Base-by-base conservation (phyloP, 345 rosid genomes). In the Dovyalis caffra region DNA sequence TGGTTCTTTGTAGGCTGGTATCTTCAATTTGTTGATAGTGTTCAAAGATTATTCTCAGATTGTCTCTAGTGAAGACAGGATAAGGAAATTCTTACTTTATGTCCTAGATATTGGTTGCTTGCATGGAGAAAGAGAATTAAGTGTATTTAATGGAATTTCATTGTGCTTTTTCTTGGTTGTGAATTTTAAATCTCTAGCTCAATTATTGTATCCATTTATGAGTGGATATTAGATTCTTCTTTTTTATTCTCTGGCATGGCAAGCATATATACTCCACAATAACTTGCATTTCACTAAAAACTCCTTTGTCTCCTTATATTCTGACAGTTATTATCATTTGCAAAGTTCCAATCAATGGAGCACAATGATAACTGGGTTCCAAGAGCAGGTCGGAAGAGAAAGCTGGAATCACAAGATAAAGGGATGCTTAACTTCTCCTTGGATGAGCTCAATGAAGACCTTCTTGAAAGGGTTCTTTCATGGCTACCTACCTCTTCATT, bases 381-480 rank as follows among this genome's bases (percentile, higher is more conserved):
- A 31, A 80, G 76, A 70, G 38, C 81, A 63, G 66, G 68, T 71
- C 67, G 82, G 57, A 94, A 94, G 83, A 87, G 98, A 56, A 94
- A 90, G 85, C 74, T 78, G 51, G 75, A 74, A 53, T 79, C 75
- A 65, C 83, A 79, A 18, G 78, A 81, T 64, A 69, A 66, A 16
- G 82, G 62, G 12, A 11, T 31, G 69, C 57, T 74, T 62, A 69
- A 35, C 71, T 83, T 88, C 86, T 78, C 86, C 72, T 74, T 94
- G 86, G 91, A 88, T 73, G 90, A 88, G 49, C 89, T 94, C 76
- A 86, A 73, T 84, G 90, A 92, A 51, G 98, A 92, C 82, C 79
- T 94, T 28, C 89, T 94, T 49, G 98, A 94, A 82, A 87, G 80
- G 82, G 86, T 94, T 69, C 92, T 94, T 73, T 92, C 98, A 34